phyloP scores from a whole-genome alignment of 305 asterid species.

The Fraxinus sp. region DNA sequence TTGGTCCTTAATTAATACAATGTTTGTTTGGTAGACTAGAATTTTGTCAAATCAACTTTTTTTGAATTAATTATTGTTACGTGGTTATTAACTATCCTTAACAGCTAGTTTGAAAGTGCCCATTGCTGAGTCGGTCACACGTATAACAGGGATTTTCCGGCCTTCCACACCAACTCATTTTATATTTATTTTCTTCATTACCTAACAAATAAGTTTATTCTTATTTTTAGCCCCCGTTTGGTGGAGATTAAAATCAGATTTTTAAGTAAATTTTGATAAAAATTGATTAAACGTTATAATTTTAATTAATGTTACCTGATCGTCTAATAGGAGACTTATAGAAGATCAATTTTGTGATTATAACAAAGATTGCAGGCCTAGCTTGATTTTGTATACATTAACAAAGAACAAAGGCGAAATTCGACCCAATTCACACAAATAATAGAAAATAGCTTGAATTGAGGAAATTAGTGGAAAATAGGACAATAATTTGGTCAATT shows the following conservation, averaged over 20 bases:
- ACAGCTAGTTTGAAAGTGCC: background rate
- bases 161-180: background rate
- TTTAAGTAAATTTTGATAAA: no score
- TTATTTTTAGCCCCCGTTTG: background rate
- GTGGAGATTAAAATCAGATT: no score
- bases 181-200: background rate
- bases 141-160: background rate
- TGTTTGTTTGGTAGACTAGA: slow-evolving; percentile 5
- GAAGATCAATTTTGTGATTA: background rate
- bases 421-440: background rate
- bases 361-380: background rate
- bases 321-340: background rate
- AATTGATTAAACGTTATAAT: no score
- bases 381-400: no score
- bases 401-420: background rate
- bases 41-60: slow-evolving; percentile 15
- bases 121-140: background rate
- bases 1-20: background rate
- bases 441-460: background rate
- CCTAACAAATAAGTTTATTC: background rate
- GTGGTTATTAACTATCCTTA: background rate
- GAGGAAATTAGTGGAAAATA: background rate
- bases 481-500: background rate
- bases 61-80: background rate
- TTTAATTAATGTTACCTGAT: background rate